These are phyloP conservation scores for Fragosphaeria purpurea DNA, from an alignment of 2,329 filamentous ascomycete genomes.

Conservation along the genomic window DNA sequence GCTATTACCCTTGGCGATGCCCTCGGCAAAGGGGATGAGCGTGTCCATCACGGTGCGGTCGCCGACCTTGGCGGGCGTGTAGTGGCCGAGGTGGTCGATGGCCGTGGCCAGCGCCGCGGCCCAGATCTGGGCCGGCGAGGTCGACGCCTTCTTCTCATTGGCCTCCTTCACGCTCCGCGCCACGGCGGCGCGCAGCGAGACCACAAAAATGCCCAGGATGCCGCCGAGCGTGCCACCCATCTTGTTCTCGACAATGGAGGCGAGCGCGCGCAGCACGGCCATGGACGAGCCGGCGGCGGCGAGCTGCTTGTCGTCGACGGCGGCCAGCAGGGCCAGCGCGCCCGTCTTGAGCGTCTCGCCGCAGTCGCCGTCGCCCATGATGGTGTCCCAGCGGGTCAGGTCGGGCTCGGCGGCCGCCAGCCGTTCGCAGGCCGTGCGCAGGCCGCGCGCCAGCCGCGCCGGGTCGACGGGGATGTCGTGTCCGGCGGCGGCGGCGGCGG, in stretches of 20 bases:
- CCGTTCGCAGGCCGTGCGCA: constrained; percentile 42
- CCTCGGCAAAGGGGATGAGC: constrained; percentile 42
- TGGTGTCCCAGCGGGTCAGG: constrained; percentile 51
- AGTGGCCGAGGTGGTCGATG: constrained; percentile 36
- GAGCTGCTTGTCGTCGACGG: constrained; percentile 26
- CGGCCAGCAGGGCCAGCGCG: constrained; percentile 37
- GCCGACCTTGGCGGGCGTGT: constrained; percentile 45
- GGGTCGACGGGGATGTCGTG: constrained; percentile 42
- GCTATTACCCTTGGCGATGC: constrained; percentile 31
- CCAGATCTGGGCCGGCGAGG: constrained; percentile 26
- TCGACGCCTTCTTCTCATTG: constrained; percentile 18
- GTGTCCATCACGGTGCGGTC: constrained; percentile 50
- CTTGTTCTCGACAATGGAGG: constrained; percentile 45
- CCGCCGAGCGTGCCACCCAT: constrained; percentile 45
- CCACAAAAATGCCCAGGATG: constrained; percentile 45
- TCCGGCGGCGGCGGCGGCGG: constrained; percentile 3
- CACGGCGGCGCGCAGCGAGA: constrained; percentile 34
- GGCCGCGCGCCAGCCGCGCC: constrained; percentile 39
- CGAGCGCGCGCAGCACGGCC: constrained; percentile 36
- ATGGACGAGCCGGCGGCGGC: constrained; percentile 36
- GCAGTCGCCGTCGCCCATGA: constrained; percentile 58
- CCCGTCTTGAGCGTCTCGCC: constrained; percentile 51
- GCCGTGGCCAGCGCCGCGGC: constrained; percentile 31
- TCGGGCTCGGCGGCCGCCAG: constrained; percentile 51
- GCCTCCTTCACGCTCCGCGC: constrained; percentile 11